phyloP scores from a whole-genome alignment of 352 stramenopile species.

The Pythium brassicae region DNA sequence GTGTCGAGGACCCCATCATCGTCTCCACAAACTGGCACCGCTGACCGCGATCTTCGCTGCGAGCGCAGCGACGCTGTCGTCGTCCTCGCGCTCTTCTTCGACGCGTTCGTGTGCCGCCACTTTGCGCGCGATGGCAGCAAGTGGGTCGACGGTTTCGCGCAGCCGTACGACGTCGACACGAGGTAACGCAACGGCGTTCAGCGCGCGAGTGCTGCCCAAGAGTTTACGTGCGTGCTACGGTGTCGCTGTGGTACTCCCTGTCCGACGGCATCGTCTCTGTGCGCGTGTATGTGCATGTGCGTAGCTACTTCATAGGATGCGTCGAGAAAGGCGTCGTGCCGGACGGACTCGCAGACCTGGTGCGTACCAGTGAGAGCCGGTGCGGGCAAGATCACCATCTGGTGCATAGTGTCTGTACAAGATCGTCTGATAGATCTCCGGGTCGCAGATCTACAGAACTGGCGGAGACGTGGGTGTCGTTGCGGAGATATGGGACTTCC shows the following conservation, averaged over 20 bases:
- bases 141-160: slow-evolving; percentile 58
- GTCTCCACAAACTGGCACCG: not conserved
- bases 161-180: slow-evolving; percentile 66
- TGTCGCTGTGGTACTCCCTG: not conserved
- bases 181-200: slow-evolving; percentile 24
- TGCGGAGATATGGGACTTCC: slow-evolving; percentile 36
- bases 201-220: too few relatives aligned
- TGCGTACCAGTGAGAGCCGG: slow-evolving; percentile 15
- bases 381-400: too few relatives aligned
- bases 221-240: not conserved
- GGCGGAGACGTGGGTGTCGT: slow-evolving; percentile 15
- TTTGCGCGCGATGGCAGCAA: slow-evolving; percentile 37
- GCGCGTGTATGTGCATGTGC: not conserved
- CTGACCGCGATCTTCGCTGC: not conserved
- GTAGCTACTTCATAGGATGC: slow-evolving; percentile 61
- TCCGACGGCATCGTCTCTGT: too few relatives aligned
- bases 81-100: slow-evolving; percentile 53
- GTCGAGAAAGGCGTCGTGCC: slow-evolving; percentile 46
- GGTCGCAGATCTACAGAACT: slow-evolving; percentile 12
- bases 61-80: slow-evolving; percentile 9
- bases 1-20: not conserved
- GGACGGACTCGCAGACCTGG: slow-evolving; percentile 55
- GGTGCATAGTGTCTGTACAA: too few relatives aligned
- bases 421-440: not conserved
- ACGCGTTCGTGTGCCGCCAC: slow-evolving; percentile 68